Percentiles rank a stretch among this genome's conserved stretches.
phyloP scores from a whole-genome alignment of 2,329 filamentous ascomycete species.

The Aureobasidium mangrovei region DNA sequence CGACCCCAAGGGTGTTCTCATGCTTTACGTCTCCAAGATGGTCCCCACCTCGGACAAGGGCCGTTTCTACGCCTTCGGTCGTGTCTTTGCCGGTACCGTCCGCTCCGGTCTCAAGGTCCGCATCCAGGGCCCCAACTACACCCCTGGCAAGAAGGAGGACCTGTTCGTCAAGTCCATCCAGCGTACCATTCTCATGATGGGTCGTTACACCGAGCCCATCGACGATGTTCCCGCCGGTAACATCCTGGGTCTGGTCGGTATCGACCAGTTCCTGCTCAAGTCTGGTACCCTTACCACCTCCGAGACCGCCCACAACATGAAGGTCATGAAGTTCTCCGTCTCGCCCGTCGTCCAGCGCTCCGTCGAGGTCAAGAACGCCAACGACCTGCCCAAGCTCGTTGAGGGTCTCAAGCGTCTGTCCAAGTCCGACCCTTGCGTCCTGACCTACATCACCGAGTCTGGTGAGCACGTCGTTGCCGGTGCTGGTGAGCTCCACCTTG shows the following conservation, averaged over 20 bases:
- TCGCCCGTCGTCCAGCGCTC: constrained; percentile 97
- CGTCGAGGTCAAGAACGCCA: constrained; percentile 99
- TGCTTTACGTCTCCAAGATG: constrained; percentile 99
- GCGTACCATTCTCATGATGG: constrained; percentile 99
- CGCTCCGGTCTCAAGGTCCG: constrained; percentile 97
- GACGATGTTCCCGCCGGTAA: constrained; percentile 99
- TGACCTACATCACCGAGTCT: constrained; percentile 80
- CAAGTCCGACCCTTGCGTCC: constrained; percentile 98
- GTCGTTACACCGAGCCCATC: constrained; percentile 96
- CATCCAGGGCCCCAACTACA: constrained; percentile 99
- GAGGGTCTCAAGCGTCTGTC: constrained; percentile 99
- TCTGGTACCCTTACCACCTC: constrained; percentile 97
- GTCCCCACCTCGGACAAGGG: constrained; percentile 99
- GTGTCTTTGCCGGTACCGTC: constrained; percentile 99
- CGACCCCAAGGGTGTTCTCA: constrained; percentile 94
- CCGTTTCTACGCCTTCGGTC: constrained; percentile 99
- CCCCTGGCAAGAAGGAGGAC: constrained; percentile 96
- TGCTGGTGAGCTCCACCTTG: constrained; percentile 98
- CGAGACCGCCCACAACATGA: constrained; percentile 98
- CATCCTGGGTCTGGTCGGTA: constrained; percentile 98
- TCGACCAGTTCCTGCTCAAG: constrained; percentile 99
- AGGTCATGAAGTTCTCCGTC: constrained; percentile 99
- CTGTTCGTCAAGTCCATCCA: constrained; percentile 99
- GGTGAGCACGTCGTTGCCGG: constrained; percentile 99
- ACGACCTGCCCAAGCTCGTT: constrained; percentile 98